These are phyloP conservation scores for Penicillium coprophilum DNA, from an alignment of 495 filamentous ascomycete species.

Conservation along the genomic window DNA sequence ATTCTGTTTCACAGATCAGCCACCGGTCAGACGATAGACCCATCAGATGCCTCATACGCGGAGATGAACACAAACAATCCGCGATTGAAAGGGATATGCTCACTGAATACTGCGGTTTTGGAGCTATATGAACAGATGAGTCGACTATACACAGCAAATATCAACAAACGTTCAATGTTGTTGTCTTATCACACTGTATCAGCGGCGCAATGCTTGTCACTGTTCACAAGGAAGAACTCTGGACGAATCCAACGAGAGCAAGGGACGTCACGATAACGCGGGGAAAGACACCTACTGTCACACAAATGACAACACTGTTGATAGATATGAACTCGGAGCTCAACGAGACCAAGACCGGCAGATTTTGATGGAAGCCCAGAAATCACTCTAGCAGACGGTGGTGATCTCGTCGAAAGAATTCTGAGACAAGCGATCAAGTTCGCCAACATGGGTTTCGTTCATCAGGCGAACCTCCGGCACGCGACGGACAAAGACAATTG, in stretches of 20 bases:
- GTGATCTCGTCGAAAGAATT: background rate
- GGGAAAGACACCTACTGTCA: background rate
- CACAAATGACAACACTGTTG: background rate
- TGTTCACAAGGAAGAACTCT: background rate
- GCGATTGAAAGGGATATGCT: background rate
- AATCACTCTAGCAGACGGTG: background rate
- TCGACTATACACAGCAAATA: background rate
- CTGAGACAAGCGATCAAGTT: background rate
- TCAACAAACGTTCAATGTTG: background rate
- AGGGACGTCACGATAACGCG: background rate
- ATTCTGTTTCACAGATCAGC: background rate
- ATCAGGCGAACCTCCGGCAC: constrained; percentile 1
- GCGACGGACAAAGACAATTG: constrained; percentile 6
- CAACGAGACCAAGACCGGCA: too few relatives aligned
- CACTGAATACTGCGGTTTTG: background rate
- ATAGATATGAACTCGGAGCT: background rate
- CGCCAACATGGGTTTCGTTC: background rate
- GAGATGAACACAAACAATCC: too few relatives aligned
- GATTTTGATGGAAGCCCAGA: background rate
- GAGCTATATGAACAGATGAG: background rate
- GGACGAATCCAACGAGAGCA: background rate
- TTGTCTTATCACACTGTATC: background rate
- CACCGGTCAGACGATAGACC: background rate
- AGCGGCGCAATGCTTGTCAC: background rate
- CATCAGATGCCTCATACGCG: background rate